These are phyloP conservation scores for Calonectria hawksworthii DNA, from an alignment of 2,329 filamentous ascomycete genomes.

Conservation along the genomic window DNA sequence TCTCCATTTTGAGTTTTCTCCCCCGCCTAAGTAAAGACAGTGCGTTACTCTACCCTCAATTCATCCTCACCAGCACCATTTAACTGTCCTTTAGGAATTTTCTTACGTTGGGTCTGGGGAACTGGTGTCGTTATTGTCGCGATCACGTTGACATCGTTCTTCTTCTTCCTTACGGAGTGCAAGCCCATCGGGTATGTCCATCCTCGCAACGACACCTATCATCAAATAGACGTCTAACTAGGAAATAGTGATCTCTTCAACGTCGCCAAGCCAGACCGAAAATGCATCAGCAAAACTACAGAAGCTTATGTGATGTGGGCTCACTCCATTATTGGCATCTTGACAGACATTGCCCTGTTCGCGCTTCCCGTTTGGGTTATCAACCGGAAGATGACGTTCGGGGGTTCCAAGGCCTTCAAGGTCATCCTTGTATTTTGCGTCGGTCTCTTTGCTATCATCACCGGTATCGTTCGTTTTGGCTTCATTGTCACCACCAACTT, in stretches of 20 bases:
- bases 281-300: conserved; percentile 35
- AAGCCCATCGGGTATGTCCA: conserved; percentile 33
- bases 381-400: conserved; percentile 53
- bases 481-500: conserved; percentile 51
- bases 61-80: background rate
- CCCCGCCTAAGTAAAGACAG: conserved; percentile 38
- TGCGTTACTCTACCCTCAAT: conserved; percentile 20
- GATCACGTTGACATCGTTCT: conserved; percentile 32
- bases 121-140: conserved; percentile 23
- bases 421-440: conserved; percentile 55
- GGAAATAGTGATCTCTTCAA: conserved; percentile 37
- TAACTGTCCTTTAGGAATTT: conserved; percentile 24
- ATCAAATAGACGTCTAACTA: background rate
- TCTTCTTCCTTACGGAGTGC: conserved; percentile 42
- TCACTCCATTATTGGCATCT: conserved; percentile 49
- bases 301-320: conserved; percentile 50
- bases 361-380: conserved; percentile 55
- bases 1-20: conserved; percentile 41
- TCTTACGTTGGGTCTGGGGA: conserved; percentile 33
- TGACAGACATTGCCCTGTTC: conserved; percentile 52
- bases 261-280: conserved; percentile 17
- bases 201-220: background rate
- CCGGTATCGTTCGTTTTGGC: conserved; percentile 52
- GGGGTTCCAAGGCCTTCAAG: conserved; percentile 47
- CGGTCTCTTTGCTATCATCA: conserved; percentile 53